Evolutionary conservation across 2,329 filamentous ascomycete genomes (phyloP).

Genomic region (Monosporascus cannonballus): DNA sequence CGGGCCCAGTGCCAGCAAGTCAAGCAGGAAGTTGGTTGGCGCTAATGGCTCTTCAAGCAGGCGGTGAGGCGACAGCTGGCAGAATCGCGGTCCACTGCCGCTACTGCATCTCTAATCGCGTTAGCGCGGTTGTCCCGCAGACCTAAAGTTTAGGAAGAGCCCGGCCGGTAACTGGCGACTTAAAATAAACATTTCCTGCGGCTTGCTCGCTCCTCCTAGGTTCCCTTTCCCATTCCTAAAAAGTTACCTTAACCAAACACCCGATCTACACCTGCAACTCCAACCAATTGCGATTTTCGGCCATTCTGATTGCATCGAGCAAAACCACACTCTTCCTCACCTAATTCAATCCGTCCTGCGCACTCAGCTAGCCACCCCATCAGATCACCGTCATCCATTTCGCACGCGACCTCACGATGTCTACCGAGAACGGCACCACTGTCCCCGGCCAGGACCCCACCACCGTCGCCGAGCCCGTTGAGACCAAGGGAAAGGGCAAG

Average conservation of each 20-base stretch:
- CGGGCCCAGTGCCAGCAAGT: too few relatives aligned
- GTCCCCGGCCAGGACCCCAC: constrained; percentile 39
- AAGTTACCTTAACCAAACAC: constrained; percentile 11
- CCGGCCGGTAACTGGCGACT: not conserved
- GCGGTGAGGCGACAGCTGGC: not conserved
- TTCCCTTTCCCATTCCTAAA: not conserved
- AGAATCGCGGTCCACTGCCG: not conserved
- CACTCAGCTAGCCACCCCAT: constrained; percentile 4
- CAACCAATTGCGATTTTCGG: constrained; percentile 16
- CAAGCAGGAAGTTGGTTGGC: not conserved
- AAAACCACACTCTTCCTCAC: constrained; percentile 6
- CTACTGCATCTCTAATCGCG: not conserved
- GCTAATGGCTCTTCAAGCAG: not conserved
- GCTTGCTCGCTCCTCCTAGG: too few relatives aligned
- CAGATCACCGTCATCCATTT: not conserved
- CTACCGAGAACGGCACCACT: constrained; percentile 43
- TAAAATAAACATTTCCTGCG: too few relatives aligned
- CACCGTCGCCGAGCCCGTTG: constrained; percentile 35
- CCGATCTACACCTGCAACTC: constrained; percentile 13
- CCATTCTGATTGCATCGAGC: constrained; percentile 7
- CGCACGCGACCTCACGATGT: constrained; percentile 33
- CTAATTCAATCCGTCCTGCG: not conserved
- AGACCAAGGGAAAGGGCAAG: constrained; percentile 87
- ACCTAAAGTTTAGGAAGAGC: not conserved
- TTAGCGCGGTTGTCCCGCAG: not conserved